Evolutionary conservation across 805 yeast species (phyloP).

Genomic region (Candida glaebosa): DNA sequence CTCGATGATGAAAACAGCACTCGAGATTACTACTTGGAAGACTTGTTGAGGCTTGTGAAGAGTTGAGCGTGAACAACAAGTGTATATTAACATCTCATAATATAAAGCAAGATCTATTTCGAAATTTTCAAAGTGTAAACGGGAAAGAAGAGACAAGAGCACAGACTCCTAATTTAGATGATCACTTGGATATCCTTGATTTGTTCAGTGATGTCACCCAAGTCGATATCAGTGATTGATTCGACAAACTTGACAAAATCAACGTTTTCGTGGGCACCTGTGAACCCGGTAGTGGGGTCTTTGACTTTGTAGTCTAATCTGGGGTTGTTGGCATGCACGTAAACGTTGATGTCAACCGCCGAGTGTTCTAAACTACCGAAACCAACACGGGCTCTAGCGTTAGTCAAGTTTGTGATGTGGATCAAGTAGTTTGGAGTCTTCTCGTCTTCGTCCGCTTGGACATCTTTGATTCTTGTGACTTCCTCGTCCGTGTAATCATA

Average conservation of each 20-base stretch:
- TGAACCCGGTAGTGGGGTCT: conserved; percentile 36
- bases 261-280: conserved; percentile 78
- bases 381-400: conserved; percentile 73
- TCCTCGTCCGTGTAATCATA: conserved; percentile 52
- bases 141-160: neutral
- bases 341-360: conserved; percentile 86
- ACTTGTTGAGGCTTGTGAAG: conserved; percentile 17
- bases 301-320: conserved; percentile 34
- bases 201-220: conserved; percentile 43
- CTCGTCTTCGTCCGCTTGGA: neutral
- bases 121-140: neutral
- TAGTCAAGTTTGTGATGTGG: conserved; percentile 46
- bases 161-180: neutral
- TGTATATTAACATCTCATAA: too few relatives aligned
- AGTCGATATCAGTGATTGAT: conserved; percentile 41
- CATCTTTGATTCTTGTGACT: conserved; percentile 11
- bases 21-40: conserved; percentile 34
- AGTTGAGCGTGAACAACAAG: conserved; percentile 2
- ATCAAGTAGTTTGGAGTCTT: neutral
- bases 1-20: conserved; percentile 17
- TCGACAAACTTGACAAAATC: conserved; percentile 74
- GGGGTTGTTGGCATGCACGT: conserved; percentile 61
- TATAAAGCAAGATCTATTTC: neutral
- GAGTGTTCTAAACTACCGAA: conserved; percentile 93
- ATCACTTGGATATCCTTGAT: conserved; percentile 36